Evolutionary conservation across 352 stramenopile genomes (phyloP), one percentile per base, ranked within the genome.

Genomic region (Aphanomyces stellatus): DNA sequence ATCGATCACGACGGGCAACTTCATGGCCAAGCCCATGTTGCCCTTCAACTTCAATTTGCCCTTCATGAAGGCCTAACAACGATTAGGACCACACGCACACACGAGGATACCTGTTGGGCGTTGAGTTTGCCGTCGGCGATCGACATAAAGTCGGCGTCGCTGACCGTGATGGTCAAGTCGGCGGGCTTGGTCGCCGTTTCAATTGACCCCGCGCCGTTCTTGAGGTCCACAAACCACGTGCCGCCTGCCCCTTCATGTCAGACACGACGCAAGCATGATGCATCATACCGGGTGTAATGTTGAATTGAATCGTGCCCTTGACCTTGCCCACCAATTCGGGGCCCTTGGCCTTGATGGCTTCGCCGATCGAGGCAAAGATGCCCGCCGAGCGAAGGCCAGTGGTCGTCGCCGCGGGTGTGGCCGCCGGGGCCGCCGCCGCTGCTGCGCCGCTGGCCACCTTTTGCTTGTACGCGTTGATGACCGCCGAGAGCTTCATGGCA

Each of bases 1-100:
- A 74, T 90, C 91, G 60, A 98, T 88, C 57, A 98, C 81, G 42
- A 95, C 74, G 10, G 83, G 91, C n/a, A 98, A 76, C 83, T 98
- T 98, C 88, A 97, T 97, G 30, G 93, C 93, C 35, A 98, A 79
- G 61, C 79, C 81, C 93, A 98, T 97, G 71, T 97, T 98, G 61
- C 93, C 93, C 78, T 98, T 97, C 53, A 98, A 85, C 73, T 98
- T 98, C 53, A 98, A 77, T 72, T 97, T 97, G 64, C 90, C 90
- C 81, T 97, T 96, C 88, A 97, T 96, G 73, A 97, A 98, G n/a
- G 93, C 93, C 80, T 83, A 56, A 48, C 57, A 25, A 25, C 27
- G 6, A 17, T 72, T 8, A 71, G 51, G 62, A 27, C 63, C 41
- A 46, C 65, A 7, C 4, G 42, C 25, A 34, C 33, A 31, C 15